Percentiles rank a stretch among this genome's conserved stretches.
Conservation (phyloP, 495 filamentous ascomycete species). For the Penicillium chermesinum region DNA sequence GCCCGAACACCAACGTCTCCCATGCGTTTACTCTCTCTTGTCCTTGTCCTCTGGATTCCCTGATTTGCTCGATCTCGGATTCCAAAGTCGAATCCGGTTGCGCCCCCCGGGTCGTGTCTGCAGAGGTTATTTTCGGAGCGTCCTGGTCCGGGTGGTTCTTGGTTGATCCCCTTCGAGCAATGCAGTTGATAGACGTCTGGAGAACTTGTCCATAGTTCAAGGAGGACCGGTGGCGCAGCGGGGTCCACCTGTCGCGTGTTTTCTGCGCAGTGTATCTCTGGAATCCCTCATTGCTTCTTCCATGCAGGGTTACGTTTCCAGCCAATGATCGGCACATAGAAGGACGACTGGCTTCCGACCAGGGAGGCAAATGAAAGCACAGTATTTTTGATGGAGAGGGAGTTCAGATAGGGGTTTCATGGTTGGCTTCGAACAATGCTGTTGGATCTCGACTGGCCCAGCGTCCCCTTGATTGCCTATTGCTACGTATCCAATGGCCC, state of each 20-base stretch:
- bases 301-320: too few species aligned
- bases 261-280: slow-evolving; percentile 1
- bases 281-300: too few species aligned
- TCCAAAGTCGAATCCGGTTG: neutral
- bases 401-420: too few species aligned
- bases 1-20: neutral
- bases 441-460: too few species aligned
- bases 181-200: neutral
- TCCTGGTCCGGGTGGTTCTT: too few species aligned
- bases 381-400: too few species aligned
- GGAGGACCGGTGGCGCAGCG: neutral
- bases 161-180: neutral
- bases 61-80: neutral
- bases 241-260: slow-evolving; percentile 14
- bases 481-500: neutral
- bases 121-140: too few species aligned
- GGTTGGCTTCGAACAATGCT: too few species aligned
- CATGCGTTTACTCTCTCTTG: neutral
- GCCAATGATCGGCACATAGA: neutral
- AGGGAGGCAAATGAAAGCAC: too few species aligned
- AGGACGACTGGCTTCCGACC: too few species aligned
- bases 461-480: too few species aligned
- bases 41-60: neutral
- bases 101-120: too few species aligned
- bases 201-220: neutral